Conservation (phyloP, 78 protist species). For the Polysphondylium violaceum region DNA sequence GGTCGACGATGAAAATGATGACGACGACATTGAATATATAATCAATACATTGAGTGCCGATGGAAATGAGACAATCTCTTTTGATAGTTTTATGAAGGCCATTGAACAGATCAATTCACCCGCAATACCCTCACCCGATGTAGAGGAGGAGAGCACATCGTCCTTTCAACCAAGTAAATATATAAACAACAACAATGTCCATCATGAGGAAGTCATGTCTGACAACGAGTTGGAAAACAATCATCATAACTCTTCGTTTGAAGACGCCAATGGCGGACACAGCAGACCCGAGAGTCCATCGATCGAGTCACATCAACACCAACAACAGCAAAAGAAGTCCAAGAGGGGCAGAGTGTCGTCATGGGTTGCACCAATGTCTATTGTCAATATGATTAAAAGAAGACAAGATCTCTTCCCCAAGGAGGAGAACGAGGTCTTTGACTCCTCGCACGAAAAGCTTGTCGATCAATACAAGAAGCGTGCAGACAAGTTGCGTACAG, state of each 20-base stretch:
- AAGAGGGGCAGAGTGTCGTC: not conserved
- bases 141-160: not conserved
- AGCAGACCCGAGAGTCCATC: constrained; percentile 16
- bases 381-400: constrained; percentile 70
- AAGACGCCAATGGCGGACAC: too few species aligned
- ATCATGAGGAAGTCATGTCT: too few species aligned
- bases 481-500: constrained; percentile 23
- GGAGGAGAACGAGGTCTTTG: constrained; percentile 15
- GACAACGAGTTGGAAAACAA: constrained; percentile 11
- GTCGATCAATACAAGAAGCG: constrained; percentile 29
- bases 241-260: not conserved
- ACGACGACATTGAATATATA: constrained; percentile 68
- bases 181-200: too few species aligned
- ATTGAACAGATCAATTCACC: constrained; percentile 76
- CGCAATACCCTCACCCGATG: not conserved
- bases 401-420: constrained; percentile 17
- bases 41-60: constrained; percentile 19
- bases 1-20: constrained; percentile 45
- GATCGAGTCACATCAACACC: not conserved
- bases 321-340: not conserved
- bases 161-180: too few species aligned
- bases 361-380: constrained; percentile 74
- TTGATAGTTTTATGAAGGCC: constrained; percentile 59
- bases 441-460: constrained; percentile 12
- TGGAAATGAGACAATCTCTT: constrained; percentile 39